Base-by-base conservation (phyloP, 371 early-diverging fungal species). In the Basidiobolus meristosporus region DNA sequence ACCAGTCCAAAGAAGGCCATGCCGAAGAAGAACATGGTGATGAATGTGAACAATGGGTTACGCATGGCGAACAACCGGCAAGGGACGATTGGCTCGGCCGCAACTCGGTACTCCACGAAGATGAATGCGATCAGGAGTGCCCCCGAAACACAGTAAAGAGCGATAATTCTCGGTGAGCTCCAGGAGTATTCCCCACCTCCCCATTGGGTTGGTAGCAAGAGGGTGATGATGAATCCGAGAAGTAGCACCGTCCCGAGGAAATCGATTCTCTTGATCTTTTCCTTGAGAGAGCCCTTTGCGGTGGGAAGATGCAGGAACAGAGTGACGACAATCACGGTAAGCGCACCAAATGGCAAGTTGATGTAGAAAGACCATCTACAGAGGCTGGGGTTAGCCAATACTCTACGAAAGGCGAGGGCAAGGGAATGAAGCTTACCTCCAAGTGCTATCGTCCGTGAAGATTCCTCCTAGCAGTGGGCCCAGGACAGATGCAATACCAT, bases 1-100 rank as follows among this genome's bases (percentile, higher is more conserved):
- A 82, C 48, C n/a, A 73, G 60, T 17, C 72, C 66, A 36, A 77
- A 69, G 44, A 82, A 75, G 19, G 64, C 49, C 34, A 79, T 65
- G 21, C 87, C 87, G 17, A 77, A 37, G 38, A 62, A 68, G 46
- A 78, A 64, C 6, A 57, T 50, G 1, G 53, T 33, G 12, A 60
- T 43, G 59, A 41, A 73, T 21, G 31, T 53, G 20, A 47, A 56
- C 36, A 4, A 64, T 66, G 30, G 72, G 66, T n/a, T 43, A 62
- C 41, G 21, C 65, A 64, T 4, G 65, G 65, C 19, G 62, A n/a
- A n/a, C n/a, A n/a, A n/a, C n/a, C n/a, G n/a, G n/a, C n/a, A n/a
- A n/a, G n/a, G n/a, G n/a, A n/a, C 52, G 33, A 62, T 52, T 4
- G 71, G 70, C 33, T 71, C 73, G 2, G 41, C 39, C 0, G 73